Evolutionary conservation across 345 rosid genomes (phyloP).

Genomic region (Pistacia integerrima): DNA sequence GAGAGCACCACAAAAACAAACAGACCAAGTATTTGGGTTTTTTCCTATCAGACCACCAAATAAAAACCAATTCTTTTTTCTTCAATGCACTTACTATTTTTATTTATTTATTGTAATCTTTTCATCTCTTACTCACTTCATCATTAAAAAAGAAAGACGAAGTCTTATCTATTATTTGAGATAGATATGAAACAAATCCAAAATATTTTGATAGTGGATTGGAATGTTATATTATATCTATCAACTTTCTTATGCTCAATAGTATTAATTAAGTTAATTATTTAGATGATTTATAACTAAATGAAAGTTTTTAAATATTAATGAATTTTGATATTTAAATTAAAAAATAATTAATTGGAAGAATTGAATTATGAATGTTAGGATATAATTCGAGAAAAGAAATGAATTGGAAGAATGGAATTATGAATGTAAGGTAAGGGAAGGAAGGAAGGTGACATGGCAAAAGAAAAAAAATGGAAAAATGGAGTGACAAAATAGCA

Average conservation of each 20-base stretch:
- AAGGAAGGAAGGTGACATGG: conserved; percentile 22
- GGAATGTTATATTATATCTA: no score
- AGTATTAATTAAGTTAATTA: no score
- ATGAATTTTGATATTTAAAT: no score
- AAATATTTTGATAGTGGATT: no score
- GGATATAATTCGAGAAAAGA: neutral
- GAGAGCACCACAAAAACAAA: neutral
- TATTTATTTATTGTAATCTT: no score
- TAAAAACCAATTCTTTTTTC: neutral
- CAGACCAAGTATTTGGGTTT: neutral
- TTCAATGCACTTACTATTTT: neutral
- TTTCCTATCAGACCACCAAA: neutral
- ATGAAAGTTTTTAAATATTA: no score
- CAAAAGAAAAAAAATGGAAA: neutral
- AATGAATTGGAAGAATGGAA: neutral
- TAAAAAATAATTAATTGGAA: neutral
- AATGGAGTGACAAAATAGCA: conserved; percentile 30
- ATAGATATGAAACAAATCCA: no score
- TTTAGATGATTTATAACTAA: no score
- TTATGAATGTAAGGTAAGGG: neutral
- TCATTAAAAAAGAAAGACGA: no score
- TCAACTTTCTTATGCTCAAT: no score
- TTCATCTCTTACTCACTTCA: no score
- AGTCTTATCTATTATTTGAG: no score
- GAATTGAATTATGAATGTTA: neutral